Conservation (phyloP, 2,329 filamentous ascomycete species). For the Pseudocercospora eumusae region DNA sequence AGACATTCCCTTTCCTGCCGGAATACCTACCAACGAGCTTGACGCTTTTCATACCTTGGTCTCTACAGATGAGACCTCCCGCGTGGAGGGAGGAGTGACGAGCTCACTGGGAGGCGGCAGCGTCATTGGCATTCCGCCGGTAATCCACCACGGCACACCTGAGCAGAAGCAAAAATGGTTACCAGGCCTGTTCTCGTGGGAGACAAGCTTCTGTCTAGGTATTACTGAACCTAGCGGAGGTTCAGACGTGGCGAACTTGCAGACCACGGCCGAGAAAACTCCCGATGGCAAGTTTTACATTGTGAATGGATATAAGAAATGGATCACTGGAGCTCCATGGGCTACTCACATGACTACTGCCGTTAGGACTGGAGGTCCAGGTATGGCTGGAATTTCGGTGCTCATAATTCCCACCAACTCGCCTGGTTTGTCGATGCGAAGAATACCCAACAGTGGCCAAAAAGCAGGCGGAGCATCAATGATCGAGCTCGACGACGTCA, state of each 20-base stretch:
- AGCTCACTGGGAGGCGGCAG: conserved; percentile 62
- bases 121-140: conserved; percentile 63
- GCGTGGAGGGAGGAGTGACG: conserved; percentile 53
- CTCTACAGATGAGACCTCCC: conserved; percentile 36
- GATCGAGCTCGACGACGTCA: conserved; percentile 58
- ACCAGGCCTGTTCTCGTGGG: conserved; percentile 59
- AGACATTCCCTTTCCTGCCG: conserved; percentile 47
- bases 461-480: conserved; percentile 58
- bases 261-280: conserved; percentile 56
- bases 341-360: conserved; percentile 53
- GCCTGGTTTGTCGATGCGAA: conserved; percentile 55
- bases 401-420: conserved; percentile 57
- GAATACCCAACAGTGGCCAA: conserved; percentile 66
- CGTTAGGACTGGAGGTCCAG: conserved; percentile 59
- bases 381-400: conserved; percentile 57
- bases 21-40: conserved; percentile 52
- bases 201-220: conserved; percentile 63
- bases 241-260: conserved; percentile 65
- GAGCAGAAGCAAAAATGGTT: conserved; percentile 62
- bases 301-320: conserved; percentile 64
- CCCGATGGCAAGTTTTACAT: conserved; percentile 55
- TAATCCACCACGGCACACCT: conserved; percentile 63
- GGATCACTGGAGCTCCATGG: conserved; percentile 58
- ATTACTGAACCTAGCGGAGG: conserved; percentile 65
- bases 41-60: conserved; percentile 57